Evolutionary conservation across 2,329 filamentous ascomycete genomes (phyloP).

Genomic region (Hymenotorrendiella dingleyae): DNA sequence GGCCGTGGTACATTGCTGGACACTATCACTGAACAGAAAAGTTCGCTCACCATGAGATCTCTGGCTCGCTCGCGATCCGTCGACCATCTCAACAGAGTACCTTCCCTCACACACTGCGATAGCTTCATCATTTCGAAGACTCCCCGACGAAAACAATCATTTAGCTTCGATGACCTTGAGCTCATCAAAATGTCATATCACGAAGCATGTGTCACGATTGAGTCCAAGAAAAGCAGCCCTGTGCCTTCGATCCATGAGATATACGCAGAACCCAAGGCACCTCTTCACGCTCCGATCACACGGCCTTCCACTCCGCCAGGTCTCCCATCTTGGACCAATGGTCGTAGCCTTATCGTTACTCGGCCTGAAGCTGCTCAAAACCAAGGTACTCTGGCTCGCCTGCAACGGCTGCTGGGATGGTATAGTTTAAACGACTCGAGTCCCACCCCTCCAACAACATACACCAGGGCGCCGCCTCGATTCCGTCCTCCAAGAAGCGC

Average conservation of each 20-base stretch:
- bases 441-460: neutral
- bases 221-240: conserved; percentile 13
- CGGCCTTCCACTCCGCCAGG: conserved; percentile 29
- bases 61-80: conserved; percentile 22
- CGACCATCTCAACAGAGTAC: conserved; percentile 18
- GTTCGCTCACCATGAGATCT: conserved; percentile 31
- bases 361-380: conserved; percentile 1
- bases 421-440: conserved; percentile 15
- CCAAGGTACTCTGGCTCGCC: too few relatives aligned
- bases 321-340: conserved; percentile 30
- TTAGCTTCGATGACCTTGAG: conserved; percentile 31
- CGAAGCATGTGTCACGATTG: conserved; percentile 24
- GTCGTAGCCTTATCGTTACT: conserved; percentile 17
- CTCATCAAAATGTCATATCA: conserved; percentile 29
- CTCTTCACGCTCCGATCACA: conserved; percentile 24
- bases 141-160: conserved; percentile 31
- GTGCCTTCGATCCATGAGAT: conserved; percentile 21
- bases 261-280: conserved; percentile 28
- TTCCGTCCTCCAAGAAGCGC: conserved; percentile 28
- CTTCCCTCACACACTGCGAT: conserved; percentile 23
- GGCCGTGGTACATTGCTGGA: conserved; percentile 35
- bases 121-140: conserved; percentile 23
- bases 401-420: conserved; percentile 20
- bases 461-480: conserved; percentile 16
- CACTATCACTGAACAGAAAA: conserved; percentile 38